Evolutionary conservation across 345 rosid species (phyloP), one percentile per base, ranked within the genome.

Genomic region (Brassica juncea): DNA sequence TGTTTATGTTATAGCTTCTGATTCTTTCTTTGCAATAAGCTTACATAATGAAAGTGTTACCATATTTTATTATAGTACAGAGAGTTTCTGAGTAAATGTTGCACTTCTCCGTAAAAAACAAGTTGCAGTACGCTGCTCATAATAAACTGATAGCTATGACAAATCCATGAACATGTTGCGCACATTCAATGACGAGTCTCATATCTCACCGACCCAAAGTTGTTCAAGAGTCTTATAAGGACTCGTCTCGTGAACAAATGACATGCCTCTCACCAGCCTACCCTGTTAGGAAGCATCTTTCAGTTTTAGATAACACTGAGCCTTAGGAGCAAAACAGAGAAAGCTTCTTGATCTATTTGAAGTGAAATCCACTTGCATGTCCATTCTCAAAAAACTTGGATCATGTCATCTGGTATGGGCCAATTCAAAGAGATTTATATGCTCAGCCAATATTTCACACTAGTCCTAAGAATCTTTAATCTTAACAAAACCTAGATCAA

Each of bases 121-220:
- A 6, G 39, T 6, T 35, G 8, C 6, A 0, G 21, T 19, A 19
- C 21, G 0, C 21, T 19, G 21, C 21, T 19, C 21, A 19, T 19
- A 19, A 19, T 37, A 8, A 42, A 42, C 49, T 42, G 14, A 42
- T 42, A 3, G 2, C 2, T 42, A 9, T 9, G 49, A 42, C 12
- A 42, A 42, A 42, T 42, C 12, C 4, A 14, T 42, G 12, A 42
- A 42, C 4, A 12, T 9, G 3, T 39, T 39, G 47, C 9, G 47
- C 47, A 39, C 12, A 42, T 42, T 3, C 49, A 42, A 2, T 37
- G 71, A 28, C 31, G 54, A 67, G 63, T 30, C 60, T 88, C 77
- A 91, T 68, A 93, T 80, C 84, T 91, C 95, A 72, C 95, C 95
- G 59, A 91, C 97, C 98, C 97, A 91, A 7, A 93, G 83, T 42